Evolutionary conservation across 148 eudicot species (phyloP), one percentile per base, ranked within the genome.

Genomic region (Spergularia marina): DNA sequence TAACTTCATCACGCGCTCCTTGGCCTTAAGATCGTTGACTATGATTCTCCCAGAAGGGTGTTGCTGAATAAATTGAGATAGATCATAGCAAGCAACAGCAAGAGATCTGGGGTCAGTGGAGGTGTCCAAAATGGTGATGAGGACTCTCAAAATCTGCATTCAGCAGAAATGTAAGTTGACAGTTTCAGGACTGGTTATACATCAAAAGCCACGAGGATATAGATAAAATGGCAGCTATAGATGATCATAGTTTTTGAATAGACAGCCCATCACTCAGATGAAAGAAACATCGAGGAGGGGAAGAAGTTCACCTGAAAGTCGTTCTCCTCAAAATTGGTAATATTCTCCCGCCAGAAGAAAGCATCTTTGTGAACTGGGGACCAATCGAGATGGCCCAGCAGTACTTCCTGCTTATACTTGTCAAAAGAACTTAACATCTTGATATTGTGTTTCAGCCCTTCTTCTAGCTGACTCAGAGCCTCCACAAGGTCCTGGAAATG

Each of bases 351-450:
- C 98, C 98, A 95, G 79, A 95, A 95, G 57, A 83, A 82, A 78
- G 92, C 85, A 77, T 95, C 98, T 78, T 92, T 95, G 87, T 95
- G 98, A 85, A 95, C 95, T 11, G 98, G 97, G 67, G 98, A 82
- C 98, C 98, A 95, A 74, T 95, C 98, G 64, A 95, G 97, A 81
- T 89, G 97, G 68, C 98, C 96, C 53, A 86, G 89, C 70, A 95
- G 96, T 82, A 92, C 98, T 80, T 95, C 97, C 79, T 95, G 98
- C 87, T 95, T 95, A 80, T 95, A 95, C 87, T 87, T 92, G 51
- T 95, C 98, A 82, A 92, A 95, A 68, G 97, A 92, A 78, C 97
- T 92, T 78, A 95, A 71, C 82, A 81, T 71, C 85, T 91, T 95
- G 70, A 95, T 89, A 77, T 89, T 90, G 61, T 84, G 94, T 83